Evolutionary conservation across 345 rosid genomes (phyloP), one percentile per base, ranked within the genome.

Genomic region (Euphorbia lathyris): DNA sequence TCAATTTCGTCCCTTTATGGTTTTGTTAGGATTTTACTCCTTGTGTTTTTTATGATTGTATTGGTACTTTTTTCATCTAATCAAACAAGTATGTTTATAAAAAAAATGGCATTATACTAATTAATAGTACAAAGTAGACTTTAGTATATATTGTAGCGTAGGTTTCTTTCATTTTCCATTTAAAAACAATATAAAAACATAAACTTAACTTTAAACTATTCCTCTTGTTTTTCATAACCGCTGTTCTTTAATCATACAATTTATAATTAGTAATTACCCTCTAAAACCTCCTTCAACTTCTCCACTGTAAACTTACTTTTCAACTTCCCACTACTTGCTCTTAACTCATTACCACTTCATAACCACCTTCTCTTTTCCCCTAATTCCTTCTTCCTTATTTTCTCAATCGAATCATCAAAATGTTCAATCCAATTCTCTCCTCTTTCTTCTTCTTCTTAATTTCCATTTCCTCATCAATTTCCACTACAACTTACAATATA

Each of bases 401-500:
- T n/a, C 19, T 16, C 16, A 3, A 22, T 25, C 20, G 2, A 53
- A 53, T 53, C 17, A 12, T 7, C 38, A 50, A 53, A 11, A 56
- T 56, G 60, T 22, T 22, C 32, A 56, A 45, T 12, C 51, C 51
- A 12, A 45, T 12, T 56, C 8, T 2, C 58, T n/a, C 12, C 26
- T 8, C n/a, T n/a, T 11, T 17, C 10, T 40, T 23, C 7, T 11
- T 63, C 32, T 40, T 42, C 32, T 38, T 63, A 2, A 42, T 63
- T 43, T 16, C 12, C 2, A 13, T 43, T 43, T 19, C 51, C 22
- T 42, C 52, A 55, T 50, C 77, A 67, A 70, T 36, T 16, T 83
- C 83, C 51, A 57, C 69, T 50, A 69, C 66, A 57, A 77, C 52
- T 47, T 77, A 68, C 27, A 83, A 85, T 53, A 86, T 85, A 38